These are phyloP conservation scores for Agastache rugosa DNA, from an alignment of 257 asterid species.

Conservation along the genomic window DNA sequence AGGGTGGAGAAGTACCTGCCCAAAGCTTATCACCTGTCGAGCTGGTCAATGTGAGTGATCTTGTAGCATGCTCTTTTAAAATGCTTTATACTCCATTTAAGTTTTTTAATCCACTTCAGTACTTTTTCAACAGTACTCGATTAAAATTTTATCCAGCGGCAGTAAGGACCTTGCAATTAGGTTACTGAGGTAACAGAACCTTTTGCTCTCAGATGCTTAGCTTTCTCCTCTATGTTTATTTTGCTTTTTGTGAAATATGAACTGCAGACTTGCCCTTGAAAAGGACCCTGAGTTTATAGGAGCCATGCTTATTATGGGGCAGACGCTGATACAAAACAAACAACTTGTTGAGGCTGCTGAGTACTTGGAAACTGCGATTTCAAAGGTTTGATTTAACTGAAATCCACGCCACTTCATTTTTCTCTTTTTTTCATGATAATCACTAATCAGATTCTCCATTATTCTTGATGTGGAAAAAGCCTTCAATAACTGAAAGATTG, in stretches of 20 bases:
- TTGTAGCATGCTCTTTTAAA: conserved; percentile 18
- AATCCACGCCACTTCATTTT: not conserved
- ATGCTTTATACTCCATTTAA: not conserved
- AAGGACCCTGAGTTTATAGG: conserved; percentile 79
- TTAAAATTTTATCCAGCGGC: conserved; percentile 57
- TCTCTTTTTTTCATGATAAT: not conserved
- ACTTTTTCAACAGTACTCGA: conserved; percentile 64
- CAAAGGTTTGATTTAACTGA: conserved; percentile 60
- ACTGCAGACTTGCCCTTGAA: conserved; percentile 86
- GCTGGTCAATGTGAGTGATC: conserved; percentile 68
- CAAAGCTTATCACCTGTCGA: conserved; percentile 69
- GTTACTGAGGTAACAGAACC: conserved; percentile 57
- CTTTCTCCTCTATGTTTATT: conserved; percentile 42
- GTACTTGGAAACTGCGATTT: conserved; percentile 65
- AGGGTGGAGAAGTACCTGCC: conserved; percentile 56
- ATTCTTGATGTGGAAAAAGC: conserved; percentile 30
- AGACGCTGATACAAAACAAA: conserved; percentile 58
- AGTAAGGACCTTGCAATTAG: conserved; percentile 58
- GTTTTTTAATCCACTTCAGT: conserved; percentile 25
- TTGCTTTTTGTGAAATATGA: conserved; percentile 40
- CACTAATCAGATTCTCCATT: not conserved
- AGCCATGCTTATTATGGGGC: conserved; percentile 82
- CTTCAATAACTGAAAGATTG: not conserved
- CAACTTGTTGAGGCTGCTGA: conserved; percentile 64
- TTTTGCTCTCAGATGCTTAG: conserved; percentile 26